Percentiles rank a stretch among this genome's conserved stretches.
phyloP scores from a whole-genome alignment of 2,329 filamentous ascomycete species.

The Chrysoporthe puriensis region DNA sequence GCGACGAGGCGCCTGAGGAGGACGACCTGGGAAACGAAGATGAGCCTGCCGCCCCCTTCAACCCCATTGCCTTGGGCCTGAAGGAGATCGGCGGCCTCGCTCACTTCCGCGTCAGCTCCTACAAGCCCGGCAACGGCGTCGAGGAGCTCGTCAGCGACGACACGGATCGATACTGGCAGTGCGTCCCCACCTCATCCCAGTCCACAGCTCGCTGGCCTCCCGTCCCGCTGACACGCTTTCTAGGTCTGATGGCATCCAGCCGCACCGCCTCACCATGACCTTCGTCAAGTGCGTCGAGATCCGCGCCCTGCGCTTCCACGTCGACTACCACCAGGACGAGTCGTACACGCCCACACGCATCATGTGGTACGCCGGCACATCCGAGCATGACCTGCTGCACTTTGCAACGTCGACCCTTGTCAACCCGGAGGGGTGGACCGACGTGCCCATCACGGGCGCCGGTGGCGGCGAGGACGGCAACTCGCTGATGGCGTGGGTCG shows the following conservation, averaged over 20 bases:
- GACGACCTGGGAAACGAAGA: conserved; percentile 23
- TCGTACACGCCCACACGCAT: conserved; percentile 96
- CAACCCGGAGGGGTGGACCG: conserved; percentile 86
- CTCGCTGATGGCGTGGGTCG: conserved; percentile 82
- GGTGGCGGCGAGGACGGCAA: conserved; percentile 68
- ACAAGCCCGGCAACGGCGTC: conserved; percentile 80
- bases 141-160: conserved; percentile 76
- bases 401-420: conserved; percentile 81
- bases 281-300: conserved; percentile 84
- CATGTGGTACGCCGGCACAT: conserved; percentile 84
- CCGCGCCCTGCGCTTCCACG: conserved; percentile 76
- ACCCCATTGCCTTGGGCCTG: conserved; percentile 60
- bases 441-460: conserved; percentile 66
- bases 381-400: conserved; percentile 87
- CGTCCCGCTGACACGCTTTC: background rate
- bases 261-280: conserved; percentile 78
- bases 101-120: conserved; percentile 80
- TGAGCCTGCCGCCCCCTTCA: conserved; percentile 41
- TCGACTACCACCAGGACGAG: conserved; percentile 92
- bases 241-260: conserved; percentile 82
- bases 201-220: background rate
- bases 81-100: conserved; percentile 87
- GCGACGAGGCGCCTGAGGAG: conserved; percentile 6
- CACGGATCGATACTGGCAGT: conserved; percentile 79
- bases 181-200: conserved; percentile 35